Evolutionary conservation across 2,329 filamentous ascomycete species (phyloP), one percentile per base, ranked within the genome.

Genomic region (Diplocarpon rosae): DNA sequence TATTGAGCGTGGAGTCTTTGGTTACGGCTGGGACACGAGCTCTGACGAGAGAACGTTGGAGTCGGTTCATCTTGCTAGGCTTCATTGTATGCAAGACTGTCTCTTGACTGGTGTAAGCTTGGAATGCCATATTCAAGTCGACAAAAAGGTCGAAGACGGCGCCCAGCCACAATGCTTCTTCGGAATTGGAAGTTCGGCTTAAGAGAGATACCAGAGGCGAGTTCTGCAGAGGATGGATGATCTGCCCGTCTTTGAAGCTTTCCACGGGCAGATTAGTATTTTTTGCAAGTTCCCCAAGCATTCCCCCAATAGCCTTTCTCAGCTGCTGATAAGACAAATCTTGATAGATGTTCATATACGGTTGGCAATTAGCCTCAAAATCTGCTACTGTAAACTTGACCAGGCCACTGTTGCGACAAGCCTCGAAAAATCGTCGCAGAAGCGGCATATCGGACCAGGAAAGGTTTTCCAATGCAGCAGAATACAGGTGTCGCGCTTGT

Each of bases 221-320:
- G 52, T 83, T 82, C 49, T 76, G 71, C 14, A 81, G 60, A 11
- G 77, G 70, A 52, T 82, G 75, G 8, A 80, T 59, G 2, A 77
- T 71, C 66, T 77, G 47, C 50, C 33, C 17, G 51, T 58, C 51
- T 57, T 56, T 55, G 43, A 46, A 48, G 39, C 52, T 61, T 57
- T 61, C 55, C 58, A 59, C 53, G 64, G 38, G 48, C 16, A 52
- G 46, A 47, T 50, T 40, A 39, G 42, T 50, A 28, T 52, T 53
- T 35, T 47, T 39, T 39, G 53, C 51, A 51, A 61, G 39, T 39
- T 42, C 39, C 12, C 52, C 49, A 13, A 61, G 49, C 36, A 57
- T 46, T 12, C 56, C 43, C 14, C 49, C 51, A 32, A 61, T 43
- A 20, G 48, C 48, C 31, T 36, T 32, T 50, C 54, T 53, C 10